A percentile compares a stretch with the other conserved stretches of the same genome.
Conservation (phyloP, 768 basidiomycete species). For the Leucosporidium scottii region DNA sequence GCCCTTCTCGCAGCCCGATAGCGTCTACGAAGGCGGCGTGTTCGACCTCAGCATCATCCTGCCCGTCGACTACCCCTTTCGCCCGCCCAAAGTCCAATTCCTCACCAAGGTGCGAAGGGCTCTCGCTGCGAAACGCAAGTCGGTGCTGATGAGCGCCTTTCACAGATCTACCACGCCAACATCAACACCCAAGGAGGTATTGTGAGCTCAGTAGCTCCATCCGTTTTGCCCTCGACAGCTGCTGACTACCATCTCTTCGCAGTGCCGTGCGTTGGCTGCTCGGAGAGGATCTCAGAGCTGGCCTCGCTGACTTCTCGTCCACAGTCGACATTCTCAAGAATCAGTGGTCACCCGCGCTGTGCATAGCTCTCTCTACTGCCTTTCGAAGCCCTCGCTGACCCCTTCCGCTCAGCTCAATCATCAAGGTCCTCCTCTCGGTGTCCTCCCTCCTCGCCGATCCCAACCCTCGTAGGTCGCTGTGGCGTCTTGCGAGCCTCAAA, state of each 20-base stretch:
- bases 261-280: no score
- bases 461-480: conserved; percentile 19
- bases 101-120: conserved; percentile 16
- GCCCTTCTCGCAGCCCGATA: conserved; percentile 14
- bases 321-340: conserved; percentile 30
- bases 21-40: conserved; percentile 16
- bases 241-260: no score
- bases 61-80: conserved; percentile 28
- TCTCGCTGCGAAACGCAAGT: conserved; percentile 7
- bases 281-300: no score
- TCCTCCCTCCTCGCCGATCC: conserved; percentile 31
- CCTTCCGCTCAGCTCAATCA: conserved; percentile 7
- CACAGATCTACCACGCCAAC: conserved; percentile 30
- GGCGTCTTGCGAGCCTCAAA: no score
- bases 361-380: not conserved
- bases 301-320: not conserved
- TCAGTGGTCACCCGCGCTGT: conserved; percentile 29
- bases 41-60: conserved; percentile 21
- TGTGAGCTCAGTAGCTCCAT: conserved; percentile 15
- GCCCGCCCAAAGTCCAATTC: conserved; percentile 30
- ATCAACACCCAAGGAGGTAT: conserved; percentile 33
- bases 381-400: not conserved
- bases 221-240: not conserved
- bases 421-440: conserved; percentile 32
- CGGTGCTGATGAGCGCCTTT: not conserved